phyloP scores from a whole-genome alignment of 495 filamentous ascomycete genomes.

The Letharia columbiana region DNA sequence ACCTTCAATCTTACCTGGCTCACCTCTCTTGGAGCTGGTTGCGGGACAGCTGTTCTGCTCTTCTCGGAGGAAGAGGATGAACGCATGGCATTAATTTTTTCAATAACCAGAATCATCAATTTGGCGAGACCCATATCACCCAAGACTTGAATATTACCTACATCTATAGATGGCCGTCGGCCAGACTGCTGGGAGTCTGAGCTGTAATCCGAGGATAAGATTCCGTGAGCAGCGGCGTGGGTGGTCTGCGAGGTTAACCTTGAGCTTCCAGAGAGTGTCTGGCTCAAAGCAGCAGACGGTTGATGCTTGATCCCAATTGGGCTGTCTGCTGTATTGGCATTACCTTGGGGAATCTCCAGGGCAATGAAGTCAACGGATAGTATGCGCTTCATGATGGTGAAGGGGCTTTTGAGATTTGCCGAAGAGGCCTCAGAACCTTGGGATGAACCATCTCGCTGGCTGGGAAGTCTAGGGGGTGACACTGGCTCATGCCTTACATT shows the following conservation, averaged over 20 bases:
- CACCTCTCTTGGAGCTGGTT: constrained; percentile 2
- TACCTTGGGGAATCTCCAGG: constrained; percentile 5
- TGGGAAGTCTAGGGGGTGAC: neutral
- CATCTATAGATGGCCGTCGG: constrained; percentile 4
- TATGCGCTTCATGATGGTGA: constrained; percentile 11
- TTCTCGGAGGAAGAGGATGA: neutral
- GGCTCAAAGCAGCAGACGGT: neutral
- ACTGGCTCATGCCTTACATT: neutral
- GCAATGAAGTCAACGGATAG: constrained; percentile 8
- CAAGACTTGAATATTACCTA: constrained; percentile 15
- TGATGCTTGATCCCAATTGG: neutral
- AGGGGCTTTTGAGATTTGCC: constrained; percentile 13
- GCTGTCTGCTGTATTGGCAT: neutral
- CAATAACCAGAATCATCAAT: constrained; percentile 15
- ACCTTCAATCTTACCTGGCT: constrained; percentile 31
- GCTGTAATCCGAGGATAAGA: neutral
- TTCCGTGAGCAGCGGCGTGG: neutral
- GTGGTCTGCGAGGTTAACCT: neutral
- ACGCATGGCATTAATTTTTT: constrained; percentile 10
- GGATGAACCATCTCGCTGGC: constrained; percentile 2
- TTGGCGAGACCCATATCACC: constrained; percentile 24
- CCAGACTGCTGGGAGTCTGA: neutral
- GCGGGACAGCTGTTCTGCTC: neutral
- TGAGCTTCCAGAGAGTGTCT: neutral
- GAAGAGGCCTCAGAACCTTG: constrained; percentile 15